Evolutionary conservation across 805 yeast genomes (phyloP), one percentile per base, ranked within the genome.

Genomic region (Ogataea siamensis): DNA sequence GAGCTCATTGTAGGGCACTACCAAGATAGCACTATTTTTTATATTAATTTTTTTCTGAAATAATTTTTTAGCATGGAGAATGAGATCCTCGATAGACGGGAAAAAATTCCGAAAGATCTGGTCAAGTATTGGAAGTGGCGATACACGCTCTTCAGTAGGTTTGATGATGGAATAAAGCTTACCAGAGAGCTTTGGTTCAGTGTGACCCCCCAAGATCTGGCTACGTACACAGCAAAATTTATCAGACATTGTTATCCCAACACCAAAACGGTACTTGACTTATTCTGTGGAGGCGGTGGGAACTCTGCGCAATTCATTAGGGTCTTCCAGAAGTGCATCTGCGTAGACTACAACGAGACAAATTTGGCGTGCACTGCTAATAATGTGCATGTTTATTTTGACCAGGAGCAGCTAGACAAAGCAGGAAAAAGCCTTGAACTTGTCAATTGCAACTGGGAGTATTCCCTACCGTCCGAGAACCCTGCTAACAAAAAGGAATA

Each of bases 231-330:
- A 0, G 83, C 88, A 0, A 67, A 71, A 37, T 70, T 76, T 40
- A 60, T 80, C 12, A 58, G 64, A 34, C 68, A 72, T 11, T 69
- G 80, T 40, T 55, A 76, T 15, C 86, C 80, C 0, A 53, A 70
- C 0, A 70, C 76, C 2, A 47, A 46, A 4, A 67, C 63, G 3
- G 62, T 80, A 0, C 56, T 83, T 10, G 96, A 87, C 53, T 70
- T 84, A 2, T 85, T 86, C 50, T 80, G 91, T 47, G 96, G 96
- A 0, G 95, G 88, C 1, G 96, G 95, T 1, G 95, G 95, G 0
- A 87, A 87, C 53, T 65, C 84, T 1, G 82, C 86, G 15, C 95
- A 86, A 49, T 75, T 88, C 57, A 85, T 89, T 32, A 52, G 66
- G 38, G 46, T 55, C 22, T 83, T 85, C 58, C 70, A 72, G 1